phyloP scores from a whole-genome alignment of 148 eudicot genomes.

The Persicaria tinctoria region DNA sequence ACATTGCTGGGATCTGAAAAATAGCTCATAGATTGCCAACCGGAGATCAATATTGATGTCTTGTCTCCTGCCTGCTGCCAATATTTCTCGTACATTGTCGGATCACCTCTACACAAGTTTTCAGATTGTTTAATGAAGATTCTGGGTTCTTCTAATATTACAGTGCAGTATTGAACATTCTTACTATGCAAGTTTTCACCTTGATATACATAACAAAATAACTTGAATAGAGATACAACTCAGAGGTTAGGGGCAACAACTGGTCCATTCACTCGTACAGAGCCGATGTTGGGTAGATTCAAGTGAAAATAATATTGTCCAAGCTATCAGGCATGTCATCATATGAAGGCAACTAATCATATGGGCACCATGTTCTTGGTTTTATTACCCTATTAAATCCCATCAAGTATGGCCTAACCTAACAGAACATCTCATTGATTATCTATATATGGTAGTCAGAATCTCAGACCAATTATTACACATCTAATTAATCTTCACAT shows the following conservation, averaged over 20 bases:
- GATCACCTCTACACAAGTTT: constrained; percentile 70
- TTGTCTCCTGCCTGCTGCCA: constrained; percentile 69
- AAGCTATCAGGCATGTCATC: constrained; percentile 3
- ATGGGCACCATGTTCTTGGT: constrained; percentile 11
- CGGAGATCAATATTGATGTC: constrained; percentile 53
- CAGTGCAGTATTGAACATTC: background rate
- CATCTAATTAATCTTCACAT: background rate
- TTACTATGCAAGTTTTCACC: background rate
- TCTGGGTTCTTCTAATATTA: background rate
- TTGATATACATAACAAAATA: background rate
- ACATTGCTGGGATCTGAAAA: constrained; percentile 63
- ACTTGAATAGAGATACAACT: background rate
- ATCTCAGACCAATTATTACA: background rate
- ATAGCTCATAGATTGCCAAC: constrained; percentile 84
- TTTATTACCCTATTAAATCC: constrained; percentile 11
- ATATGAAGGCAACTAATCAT: constrained; percentile 3
- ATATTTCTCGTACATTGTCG: constrained; percentile 84
- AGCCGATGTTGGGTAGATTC: background rate
- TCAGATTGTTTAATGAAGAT: background rate
- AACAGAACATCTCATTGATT: background rate
- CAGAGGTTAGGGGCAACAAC: background rate
- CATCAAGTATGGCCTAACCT: constrained; percentile 7
- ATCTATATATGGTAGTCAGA: background rate
- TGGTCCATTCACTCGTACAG: background rate
- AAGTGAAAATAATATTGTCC: background rate